A percentile compares a stretch with the other conserved stretches of the same genome.
phyloP scores from a whole-genome alignment of 2,329 filamentous ascomycete species.

The Nothopassalora personata region DNA sequence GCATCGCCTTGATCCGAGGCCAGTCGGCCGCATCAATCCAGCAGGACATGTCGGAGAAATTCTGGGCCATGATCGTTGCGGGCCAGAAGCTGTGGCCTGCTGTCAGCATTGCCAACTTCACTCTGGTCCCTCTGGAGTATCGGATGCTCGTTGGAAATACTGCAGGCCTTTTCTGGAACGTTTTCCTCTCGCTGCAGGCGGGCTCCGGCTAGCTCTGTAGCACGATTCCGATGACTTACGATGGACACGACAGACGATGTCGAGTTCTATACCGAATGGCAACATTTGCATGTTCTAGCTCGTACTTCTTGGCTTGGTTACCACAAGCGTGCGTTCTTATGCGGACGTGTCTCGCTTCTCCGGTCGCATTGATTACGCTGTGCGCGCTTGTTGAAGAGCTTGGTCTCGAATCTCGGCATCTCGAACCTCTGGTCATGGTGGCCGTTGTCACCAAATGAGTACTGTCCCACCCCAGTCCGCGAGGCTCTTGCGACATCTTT shows the following conservation, averaged over 20 bases:
- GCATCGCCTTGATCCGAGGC: conserved; percentile 52
- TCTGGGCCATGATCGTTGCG: conserved; percentile 55
- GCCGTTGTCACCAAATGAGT: neutral
- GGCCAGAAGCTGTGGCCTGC: conserved; percentile 69
- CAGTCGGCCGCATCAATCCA: conserved; percentile 16
- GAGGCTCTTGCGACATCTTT: neutral
- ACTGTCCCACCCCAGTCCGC: neutral
- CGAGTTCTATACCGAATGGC: neutral
- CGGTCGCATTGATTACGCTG: neutral
- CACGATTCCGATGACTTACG: neutral
- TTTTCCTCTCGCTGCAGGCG: conserved; percentile 64
- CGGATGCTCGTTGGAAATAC: conserved; percentile 66
- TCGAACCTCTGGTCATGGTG: neutral
- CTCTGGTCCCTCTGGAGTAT: conserved; percentile 64
- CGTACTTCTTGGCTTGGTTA: neutral
- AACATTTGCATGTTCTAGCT: neutral
- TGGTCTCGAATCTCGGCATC: neutral
- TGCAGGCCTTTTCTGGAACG: conserved; percentile 67
- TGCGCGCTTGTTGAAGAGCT: neutral
- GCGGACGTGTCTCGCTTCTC: neutral
- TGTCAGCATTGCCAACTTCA: conserved; percentile 65
- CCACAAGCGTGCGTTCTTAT: neutral
- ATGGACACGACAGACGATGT: neutral
- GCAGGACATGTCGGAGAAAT: conserved; percentile 21
- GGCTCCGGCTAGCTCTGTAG: neutral